Percentiles rank a stretch among this genome's conserved stretches.
Evolutionary conservation across 352 stramenopile genomes (phyloP).

Genomic region (Phytophthora syringae): DNA sequence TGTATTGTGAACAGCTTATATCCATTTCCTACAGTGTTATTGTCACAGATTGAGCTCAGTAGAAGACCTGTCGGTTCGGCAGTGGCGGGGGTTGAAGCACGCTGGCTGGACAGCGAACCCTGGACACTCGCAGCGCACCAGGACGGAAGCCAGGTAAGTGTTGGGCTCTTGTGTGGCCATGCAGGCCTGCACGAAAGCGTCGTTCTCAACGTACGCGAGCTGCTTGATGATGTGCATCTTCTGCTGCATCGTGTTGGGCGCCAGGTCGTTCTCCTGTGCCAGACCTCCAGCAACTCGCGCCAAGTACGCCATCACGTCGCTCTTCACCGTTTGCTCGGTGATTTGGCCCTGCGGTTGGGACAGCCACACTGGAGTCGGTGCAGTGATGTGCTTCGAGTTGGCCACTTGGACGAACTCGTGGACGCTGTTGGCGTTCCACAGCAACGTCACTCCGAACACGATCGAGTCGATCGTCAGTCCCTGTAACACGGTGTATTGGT

Average conservation of each 20-base stretch:
- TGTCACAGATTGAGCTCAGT: slow-evolving; percentile 1
- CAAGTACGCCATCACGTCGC: slow-evolving; percentile 30
- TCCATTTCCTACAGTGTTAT: not conserved
- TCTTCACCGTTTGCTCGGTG: slow-evolving; percentile 28
- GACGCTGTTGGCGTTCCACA: slow-evolving; percentile 28
- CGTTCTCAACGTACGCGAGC: slow-evolving; percentile 40
- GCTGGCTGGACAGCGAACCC: slow-evolving; percentile 16
- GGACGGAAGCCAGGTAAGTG: slow-evolving; percentile 20
- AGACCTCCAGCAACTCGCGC: slow-evolving; percentile 30
- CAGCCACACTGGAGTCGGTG: slow-evolving; percentile 22
- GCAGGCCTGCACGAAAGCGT: slow-evolving; percentile 45
- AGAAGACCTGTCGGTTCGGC: slow-evolving; percentile 6
- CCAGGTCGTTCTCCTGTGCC: slow-evolving; percentile 23
- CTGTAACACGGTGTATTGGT: slow-evolving; percentile 10
- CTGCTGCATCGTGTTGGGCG: slow-evolving; percentile 35
- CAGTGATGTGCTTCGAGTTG: slow-evolving; percentile 11
- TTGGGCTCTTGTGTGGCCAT: slow-evolving; percentile 26
- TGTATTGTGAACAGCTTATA: slow-evolving; percentile 1
- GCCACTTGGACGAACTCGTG: slow-evolving; percentile 25
- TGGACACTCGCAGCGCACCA: slow-evolving; percentile 16
- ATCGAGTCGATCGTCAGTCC: slow-evolving; percentile 14
- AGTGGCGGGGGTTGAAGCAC: slow-evolving; percentile 9
- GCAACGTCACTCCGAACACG: slow-evolving; percentile 25
- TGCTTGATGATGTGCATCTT: slow-evolving; percentile 31
- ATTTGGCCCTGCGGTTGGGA: slow-evolving; percentile 27